These are phyloP conservation scores for Vanrija sp. DNA, from an alignment of 1,284 basidiomycete species.

Conservation along the genomic window DNA sequence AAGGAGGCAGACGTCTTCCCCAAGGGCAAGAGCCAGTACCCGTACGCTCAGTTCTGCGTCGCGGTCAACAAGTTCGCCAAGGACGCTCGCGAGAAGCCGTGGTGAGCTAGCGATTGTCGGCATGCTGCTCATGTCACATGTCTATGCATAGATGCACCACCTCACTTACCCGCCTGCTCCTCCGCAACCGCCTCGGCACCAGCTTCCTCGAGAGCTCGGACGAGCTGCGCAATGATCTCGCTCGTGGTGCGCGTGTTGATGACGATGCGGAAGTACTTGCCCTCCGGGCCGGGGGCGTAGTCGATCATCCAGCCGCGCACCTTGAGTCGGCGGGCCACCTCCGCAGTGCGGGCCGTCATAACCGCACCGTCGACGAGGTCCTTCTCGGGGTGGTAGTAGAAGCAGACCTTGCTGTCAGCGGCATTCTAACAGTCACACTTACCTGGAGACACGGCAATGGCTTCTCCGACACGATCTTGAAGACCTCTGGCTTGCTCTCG, in stretches of 20 bases:
- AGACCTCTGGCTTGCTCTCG: not conserved
- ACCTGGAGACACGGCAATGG: conserved; percentile 22
- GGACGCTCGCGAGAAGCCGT: too few species aligned
- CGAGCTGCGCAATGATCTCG: conserved; percentile 11
- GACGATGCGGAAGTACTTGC: conserved; percentile 26
- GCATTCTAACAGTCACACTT: not conserved
- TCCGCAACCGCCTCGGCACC: conserved; percentile 2
- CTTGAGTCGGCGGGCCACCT: conserved; percentile 18
- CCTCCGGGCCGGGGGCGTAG: conserved; percentile 28
- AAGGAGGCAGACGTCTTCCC: too few species aligned
- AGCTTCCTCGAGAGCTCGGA: conserved; percentile 14
- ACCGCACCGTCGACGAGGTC: not conserved
- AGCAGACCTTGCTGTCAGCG: conserved; percentile 19
- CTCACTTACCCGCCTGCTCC: not conserved
- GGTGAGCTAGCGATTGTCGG: too few species aligned
- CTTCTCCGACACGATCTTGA: conserved; percentile 15
- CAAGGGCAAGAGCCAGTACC: too few species aligned
- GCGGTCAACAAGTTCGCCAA: too few species aligned
- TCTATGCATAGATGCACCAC: too few species aligned
- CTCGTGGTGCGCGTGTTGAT: conserved; percentile 13
- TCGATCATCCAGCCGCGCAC: conserved; percentile 29
- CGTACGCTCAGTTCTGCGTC: too few species aligned
- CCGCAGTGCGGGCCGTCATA: conserved; percentile 15
- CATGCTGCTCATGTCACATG: too few species aligned
- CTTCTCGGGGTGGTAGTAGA: conserved; percentile 23